phyloP scores from a whole-genome alignment of 192 early-diverging fungal species.

The Coemansia sp. region DNA sequence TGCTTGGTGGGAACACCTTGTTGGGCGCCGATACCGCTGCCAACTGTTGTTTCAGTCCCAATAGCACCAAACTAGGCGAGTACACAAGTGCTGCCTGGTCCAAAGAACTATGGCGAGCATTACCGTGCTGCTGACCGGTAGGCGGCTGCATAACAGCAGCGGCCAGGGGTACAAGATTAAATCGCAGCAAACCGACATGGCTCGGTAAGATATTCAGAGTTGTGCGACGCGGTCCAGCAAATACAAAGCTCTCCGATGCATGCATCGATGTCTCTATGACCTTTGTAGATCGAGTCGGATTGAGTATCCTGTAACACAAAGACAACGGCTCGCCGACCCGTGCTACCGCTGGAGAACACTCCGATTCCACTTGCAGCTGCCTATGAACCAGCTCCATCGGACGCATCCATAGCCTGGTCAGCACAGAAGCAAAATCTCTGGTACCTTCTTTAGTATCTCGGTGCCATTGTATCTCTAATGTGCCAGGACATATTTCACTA shows the following conservation, averaged over 20 bases:
- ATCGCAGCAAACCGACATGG: constrained; percentile 11
- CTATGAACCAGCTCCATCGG: constrained; percentile 16
- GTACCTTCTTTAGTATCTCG: neutral
- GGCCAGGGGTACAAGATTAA: constrained; percentile 22
- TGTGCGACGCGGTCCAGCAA: constrained; percentile 28
- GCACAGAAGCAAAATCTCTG: neutral
- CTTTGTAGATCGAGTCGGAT: constrained; percentile 17
- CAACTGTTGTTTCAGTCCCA: constrained; percentile 2
- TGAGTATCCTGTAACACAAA: constrained; percentile 25
- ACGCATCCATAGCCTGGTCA: constrained; percentile 30
- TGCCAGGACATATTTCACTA: constrained; percentile 12
- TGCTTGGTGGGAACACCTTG: constrained; percentile 6
- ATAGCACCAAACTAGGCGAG: constrained; percentile 4
- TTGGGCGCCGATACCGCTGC: neutral
- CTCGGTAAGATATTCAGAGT: constrained; percentile 26
- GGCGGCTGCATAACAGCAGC: neutral
- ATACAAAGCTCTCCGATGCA: constrained; percentile 39
- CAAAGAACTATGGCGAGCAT: no score
- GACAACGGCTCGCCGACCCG: constrained; percentile 26
- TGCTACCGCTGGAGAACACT: constrained; percentile 5
- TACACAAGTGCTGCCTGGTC: no score
- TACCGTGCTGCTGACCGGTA: no score
- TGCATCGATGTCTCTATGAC: constrained; percentile 30
- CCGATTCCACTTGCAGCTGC: constrained; percentile 18
- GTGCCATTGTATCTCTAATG: constrained; percentile 29